Evolutionary conservation across 1,284 basidiomycete species (phyloP), one percentile per base, ranked within the genome.

Genomic region (Malassezia sympodialis): DNA sequence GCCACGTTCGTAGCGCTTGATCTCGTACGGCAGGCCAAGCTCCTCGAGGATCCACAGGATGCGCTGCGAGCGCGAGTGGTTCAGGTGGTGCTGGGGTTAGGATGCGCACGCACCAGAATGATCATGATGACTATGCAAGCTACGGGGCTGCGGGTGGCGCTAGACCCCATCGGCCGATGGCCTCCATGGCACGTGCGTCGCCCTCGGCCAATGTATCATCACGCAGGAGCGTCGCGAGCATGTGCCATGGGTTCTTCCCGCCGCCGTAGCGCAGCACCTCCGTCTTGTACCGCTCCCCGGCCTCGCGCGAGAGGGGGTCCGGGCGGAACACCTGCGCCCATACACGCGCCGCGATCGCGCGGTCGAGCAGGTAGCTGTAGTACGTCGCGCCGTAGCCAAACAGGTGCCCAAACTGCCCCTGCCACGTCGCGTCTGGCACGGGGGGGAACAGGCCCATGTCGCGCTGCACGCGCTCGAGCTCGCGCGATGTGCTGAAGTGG

Each of bases 351-450:
- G 94, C 93, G 58, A 98, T 94, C 3, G 90, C 90, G 4, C 91
- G 82, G 67, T 96, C 94, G 63, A 98, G 90, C 7, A 96, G 79
- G 75, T 98, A 98, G 14, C 89, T 90, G 72, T 98, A 98, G 76
- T 98, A 98, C 1, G 89, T 94, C 8, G 91, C 89, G 7, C 93
- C 91, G 68, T 98, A 98, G 1, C 91, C 90, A 67, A 88, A 93
- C 6, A 98, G 77, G 73, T 98, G 93, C 0, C 88, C 88, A 66
- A 98, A 98, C 65, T 91, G 87, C 0, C 88, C 90, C 70, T 98
- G 93, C 80, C 90, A 91, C 0, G 59, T 56, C 14, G 55, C 39
- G 12, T 48, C 31, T 2, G 87, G 84, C 0, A 90, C 37, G 10
- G 34, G 12, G 7, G 54, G 21, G 54, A 60, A 24, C 6, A 66